Evolutionary conservation across 208 protist species (phyloP), one percentile per base, ranked within the genome.

Genomic region (Crithidia thermophila): DNA sequence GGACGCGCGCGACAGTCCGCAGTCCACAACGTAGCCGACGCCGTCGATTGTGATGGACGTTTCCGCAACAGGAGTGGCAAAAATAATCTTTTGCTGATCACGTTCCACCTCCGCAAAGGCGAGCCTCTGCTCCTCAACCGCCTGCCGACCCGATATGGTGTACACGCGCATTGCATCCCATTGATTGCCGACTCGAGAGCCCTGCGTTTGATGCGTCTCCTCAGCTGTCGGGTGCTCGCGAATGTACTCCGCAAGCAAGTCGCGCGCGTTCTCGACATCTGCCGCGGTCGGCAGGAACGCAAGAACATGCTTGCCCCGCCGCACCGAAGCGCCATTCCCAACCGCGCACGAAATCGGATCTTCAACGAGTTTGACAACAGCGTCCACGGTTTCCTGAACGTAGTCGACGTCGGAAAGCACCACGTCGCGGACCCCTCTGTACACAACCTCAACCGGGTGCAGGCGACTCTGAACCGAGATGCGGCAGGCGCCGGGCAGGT

Each of bases 11-110:
- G 84, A 75, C 52, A 99, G 98, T 16, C 98, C 98, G 16, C 93
- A 90, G 81, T 99, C 98, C 21, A 99, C 81, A 7, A 99, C 98
- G 65, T 94, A 99, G 28, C 98, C 96, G 58, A 99, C 97, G 51
- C 98, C 98, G 53, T 99, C 96, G 64, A 99, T 99, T 9, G 98
- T 99, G 23, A 99, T 67, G 3, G 97, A 99, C 4, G 98, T 99
- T 77, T 99, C 98, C 3, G 98, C 98, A 51, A 99, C 98, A 67
- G 99, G 99, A 0, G 98, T 99, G 0, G 97, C 77, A 34, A 99
- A 80, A 0, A 99, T 91, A 23, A 98, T 79, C 67, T 98, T 97
- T 30, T 88, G 55, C 27, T 42, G 52, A 28, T 67, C 31, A 11
- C 20, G 8, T 20, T 59, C 51, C n/a, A 27, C 14, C n/a, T 52